Conservation (phyloP, 805 yeast species). For the Saturnispora halmiae region DNA sequence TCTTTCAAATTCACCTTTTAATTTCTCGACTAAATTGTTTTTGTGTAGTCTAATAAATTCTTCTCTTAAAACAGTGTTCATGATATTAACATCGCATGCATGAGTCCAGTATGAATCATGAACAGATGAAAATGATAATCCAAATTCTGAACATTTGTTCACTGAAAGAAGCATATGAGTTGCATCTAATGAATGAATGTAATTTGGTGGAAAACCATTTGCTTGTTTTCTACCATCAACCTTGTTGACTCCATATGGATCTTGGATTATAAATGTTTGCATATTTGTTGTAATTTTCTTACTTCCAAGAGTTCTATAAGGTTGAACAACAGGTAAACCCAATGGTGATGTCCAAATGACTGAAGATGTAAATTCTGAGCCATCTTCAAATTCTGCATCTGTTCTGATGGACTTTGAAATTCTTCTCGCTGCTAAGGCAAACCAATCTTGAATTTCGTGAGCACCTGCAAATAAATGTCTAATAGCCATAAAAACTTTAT, state of each 20-base stretch:
- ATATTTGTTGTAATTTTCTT: constrained; percentile 69
- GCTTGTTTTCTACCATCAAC: constrained; percentile 86
- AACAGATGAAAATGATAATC: constrained; percentile 80
- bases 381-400: constrained; percentile 46
- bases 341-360: constrained; percentile 98
- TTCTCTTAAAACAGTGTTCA: constrained; percentile 65
- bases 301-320: constrained; percentile 65
- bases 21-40: constrained; percentile 57
- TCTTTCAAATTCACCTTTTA: constrained; percentile 70
- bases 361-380: constrained; percentile 65
- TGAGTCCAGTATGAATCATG: constrained; percentile 99
- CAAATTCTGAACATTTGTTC: constrained; percentile 54
- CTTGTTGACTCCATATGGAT: constrained; percentile 75
- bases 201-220: constrained; percentile 93
- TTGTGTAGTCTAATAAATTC: constrained; percentile 73
- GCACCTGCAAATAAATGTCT: constrained; percentile 86
- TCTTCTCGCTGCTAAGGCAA: constrained; percentile 74
- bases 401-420: constrained; percentile 71
- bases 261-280: constrained; percentile 79
- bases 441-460: constrained; percentile 93
- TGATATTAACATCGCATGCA: constrained; percentile 66
- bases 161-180: constrained; percentile 94
- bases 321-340: constrained; percentile 95
- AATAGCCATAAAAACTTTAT: constrained; percentile 71
- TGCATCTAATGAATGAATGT: constrained; percentile 90